These are phyloP conservation scores for Taphrina pruni DNA, from an alignment of 1,139 yeast species.

Conservation along the genomic window DNA sequence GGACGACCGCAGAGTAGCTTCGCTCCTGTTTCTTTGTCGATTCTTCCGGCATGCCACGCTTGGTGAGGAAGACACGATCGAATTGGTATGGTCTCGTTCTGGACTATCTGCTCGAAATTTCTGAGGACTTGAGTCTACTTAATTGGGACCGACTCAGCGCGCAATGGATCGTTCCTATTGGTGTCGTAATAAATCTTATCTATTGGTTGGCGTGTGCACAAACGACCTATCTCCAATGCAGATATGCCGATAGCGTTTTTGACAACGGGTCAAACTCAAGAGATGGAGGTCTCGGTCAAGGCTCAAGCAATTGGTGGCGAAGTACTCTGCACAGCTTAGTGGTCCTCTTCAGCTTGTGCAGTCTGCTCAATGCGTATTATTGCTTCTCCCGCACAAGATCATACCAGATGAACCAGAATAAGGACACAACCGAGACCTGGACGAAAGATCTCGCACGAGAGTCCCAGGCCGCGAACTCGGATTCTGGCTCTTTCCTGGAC, in stretches of 20 bases:
- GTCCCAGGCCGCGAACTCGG: too few species aligned
- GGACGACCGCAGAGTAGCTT: too few species aligned
- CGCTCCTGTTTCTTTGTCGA: too few species aligned
- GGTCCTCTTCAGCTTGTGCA: neutral
- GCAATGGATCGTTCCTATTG: slow-evolving; percentile 24
- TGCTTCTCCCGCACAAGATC: slow-evolving; percentile 30
- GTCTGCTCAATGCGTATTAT: slow-evolving; percentile 15
- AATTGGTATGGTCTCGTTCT: slow-evolving; percentile 8
- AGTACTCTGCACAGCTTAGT: neutral
- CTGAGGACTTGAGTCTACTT: slow-evolving; percentile 22
- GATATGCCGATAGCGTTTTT: slow-evolving; percentile 3
- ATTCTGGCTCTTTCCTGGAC: too few species aligned
- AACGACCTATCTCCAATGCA: neutral
- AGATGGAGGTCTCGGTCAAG: neutral
- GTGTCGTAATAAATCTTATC: slow-evolving; percentile 13
- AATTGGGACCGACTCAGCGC: slow-evolving; percentile 22
- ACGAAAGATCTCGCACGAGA: slow-evolving; percentile 47
- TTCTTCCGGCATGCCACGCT: slow-evolving; percentile 7
- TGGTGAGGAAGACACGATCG: slow-evolving; percentile 18
- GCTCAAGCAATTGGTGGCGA: slow-evolving; percentile 4
- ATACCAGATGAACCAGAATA: neutral
- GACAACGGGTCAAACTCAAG: neutral
- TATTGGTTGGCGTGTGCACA: slow-evolving; percentile 28
- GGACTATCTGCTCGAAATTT: slow-evolving; percentile 16
- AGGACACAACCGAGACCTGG: slow-evolving; percentile 49